Evolutionary conservation across 2,329 filamentous ascomycete genomes (phyloP), one percentile per base, ranked within the genome.

Genomic region (Trichothecium roseum): DNA sequence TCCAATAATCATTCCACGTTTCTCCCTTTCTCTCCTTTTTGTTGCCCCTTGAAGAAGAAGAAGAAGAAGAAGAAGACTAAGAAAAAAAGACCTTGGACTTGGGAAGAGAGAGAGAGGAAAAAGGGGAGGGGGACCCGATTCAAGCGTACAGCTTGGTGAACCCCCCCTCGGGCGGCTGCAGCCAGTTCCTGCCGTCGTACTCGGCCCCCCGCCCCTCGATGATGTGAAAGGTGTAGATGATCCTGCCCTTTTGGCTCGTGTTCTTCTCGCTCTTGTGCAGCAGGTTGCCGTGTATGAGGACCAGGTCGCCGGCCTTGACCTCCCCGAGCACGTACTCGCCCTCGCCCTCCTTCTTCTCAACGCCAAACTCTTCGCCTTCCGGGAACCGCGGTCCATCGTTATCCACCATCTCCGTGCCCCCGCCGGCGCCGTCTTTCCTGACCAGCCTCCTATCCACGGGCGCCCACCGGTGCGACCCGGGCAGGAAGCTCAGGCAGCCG

Each of bases 181-280:
- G 60, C 91, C 91, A 96, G 60, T 98, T 98, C 59, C 71, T 70
- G 60, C 72, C 72, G 59, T 96, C 91, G 57, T 96, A 98, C 37
- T 63, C 66, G 30, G 78, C 66, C 1, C 59, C 70, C 15, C 81
- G 73, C 0, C 82, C 84, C 62, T 96, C 91, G 51, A 96, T 96
- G 39, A 94, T 75, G 64, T 98, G 91, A 56, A 96, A 98, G 0
- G 91, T 96, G 60, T 96, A 98, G 36, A 95, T 94, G 54, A 91
- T 93, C 45, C 89, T 71, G 16, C 88, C 87, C 66, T 85, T 89
- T 44, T 71, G 61, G 55, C 88, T 94, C 37, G 74, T 71, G 55
- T 98, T 98, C 68, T 74, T 84, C 72, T 94, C 87, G 55, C 88
- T 95, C 74, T 94, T 94, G 61, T 98, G 91, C 63, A 96, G 56